These are phyloP conservation scores for Stevia rebaudiana DNA, from an alignment of 140 eudicot genomes.

Conservation along the genomic window DNA sequence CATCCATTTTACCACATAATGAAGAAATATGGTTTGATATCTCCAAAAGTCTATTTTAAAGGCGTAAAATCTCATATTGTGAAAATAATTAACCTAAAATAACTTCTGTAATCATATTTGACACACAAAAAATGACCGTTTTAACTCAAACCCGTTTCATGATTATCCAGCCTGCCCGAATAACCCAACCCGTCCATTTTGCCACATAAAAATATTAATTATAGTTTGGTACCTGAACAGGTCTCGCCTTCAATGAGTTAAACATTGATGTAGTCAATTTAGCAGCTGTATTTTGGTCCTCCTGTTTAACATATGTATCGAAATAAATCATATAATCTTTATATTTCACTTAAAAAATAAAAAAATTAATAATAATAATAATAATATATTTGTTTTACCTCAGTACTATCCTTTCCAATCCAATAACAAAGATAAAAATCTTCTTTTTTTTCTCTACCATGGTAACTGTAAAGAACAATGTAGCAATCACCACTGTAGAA, in stretches of 20 bases:
- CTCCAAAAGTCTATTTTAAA: not conserved
- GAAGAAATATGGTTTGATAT: not conserved
- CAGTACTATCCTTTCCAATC: constrained; percentile 95
- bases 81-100: not conserved
- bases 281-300: constrained; percentile 70
- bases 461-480: constrained; percentile 75
- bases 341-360: too few relatives aligned
- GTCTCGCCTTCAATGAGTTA: constrained; percentile 84
- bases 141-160: not conserved
- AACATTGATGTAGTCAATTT: constrained; percentile 70
- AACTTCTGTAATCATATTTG: not conserved
- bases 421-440: constrained; percentile 86
- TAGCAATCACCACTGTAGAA: constrained; percentile 93
- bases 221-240: constrained; percentile 55
- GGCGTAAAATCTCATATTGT: not conserved
- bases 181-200: not conserved
- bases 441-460: constrained; percentile 75
- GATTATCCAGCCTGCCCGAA: not conserved
- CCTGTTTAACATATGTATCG: constrained; percentile 43
- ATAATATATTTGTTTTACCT: constrained; percentile 31
- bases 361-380: not conserved
- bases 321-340: not conserved
- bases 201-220: constrained; percentile 5
- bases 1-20: not conserved
- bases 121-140: not conserved